These are phyloP conservation scores for Apostasia ramifera DNA, from an alignment of 106 monocot genomes.

Conservation along the genomic window DNA sequence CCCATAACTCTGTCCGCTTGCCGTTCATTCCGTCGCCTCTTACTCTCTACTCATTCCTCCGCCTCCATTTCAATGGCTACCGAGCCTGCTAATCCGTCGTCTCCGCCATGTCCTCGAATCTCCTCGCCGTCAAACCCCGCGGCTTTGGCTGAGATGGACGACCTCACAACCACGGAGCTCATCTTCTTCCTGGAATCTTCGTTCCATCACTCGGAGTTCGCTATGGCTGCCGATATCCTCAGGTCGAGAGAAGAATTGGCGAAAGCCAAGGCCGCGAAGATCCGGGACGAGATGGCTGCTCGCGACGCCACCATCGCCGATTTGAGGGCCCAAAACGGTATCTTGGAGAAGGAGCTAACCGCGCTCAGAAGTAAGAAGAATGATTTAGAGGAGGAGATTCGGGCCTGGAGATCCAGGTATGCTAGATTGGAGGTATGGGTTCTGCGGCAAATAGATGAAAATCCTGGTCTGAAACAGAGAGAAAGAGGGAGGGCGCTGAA, in stretches of 20 bases:
- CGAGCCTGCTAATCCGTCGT: no score
- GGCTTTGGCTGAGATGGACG: not conserved
- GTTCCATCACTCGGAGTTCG: not conserved
- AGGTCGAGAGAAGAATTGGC: not conserved
- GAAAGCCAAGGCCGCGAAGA: not conserved
- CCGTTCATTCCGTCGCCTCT: no score
- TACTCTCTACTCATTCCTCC: no score
- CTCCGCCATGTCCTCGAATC: no score
- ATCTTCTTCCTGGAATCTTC: constrained; percentile 1
- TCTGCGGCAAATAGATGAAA: not conserved
- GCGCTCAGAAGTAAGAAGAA: no score
- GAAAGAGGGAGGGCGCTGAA: not conserved
- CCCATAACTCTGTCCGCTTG: no score
- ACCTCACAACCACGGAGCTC: not conserved
- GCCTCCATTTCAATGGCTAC: no score
- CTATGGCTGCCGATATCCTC: not conserved
- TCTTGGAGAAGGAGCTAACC: not conserved
- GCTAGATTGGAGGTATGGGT: not conserved
- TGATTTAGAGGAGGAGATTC: not conserved
- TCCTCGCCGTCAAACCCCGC: not conserved
- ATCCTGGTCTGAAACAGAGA: not conserved
- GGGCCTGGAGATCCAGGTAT: not conserved
- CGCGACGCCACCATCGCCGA: not conserved
- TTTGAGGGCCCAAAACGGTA: not conserved
- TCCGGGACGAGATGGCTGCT: not conserved